Evolutionary conservation across 202 grass and related monocot species (phyloP).

Genomic region (Thinopyrum obtusiflorum): DNA sequence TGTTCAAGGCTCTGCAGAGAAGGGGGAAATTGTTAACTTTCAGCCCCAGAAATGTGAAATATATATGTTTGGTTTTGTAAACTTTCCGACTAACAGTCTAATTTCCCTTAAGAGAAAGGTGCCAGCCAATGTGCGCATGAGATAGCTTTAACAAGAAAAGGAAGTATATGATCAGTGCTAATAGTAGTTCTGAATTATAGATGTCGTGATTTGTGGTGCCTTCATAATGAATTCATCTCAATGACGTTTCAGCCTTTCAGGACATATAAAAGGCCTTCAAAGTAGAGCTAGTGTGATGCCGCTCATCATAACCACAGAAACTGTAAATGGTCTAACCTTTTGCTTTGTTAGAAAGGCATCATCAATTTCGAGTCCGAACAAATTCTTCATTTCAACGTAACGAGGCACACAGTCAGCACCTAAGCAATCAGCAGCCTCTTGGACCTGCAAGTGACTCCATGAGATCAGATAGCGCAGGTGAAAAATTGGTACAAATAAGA

Average conservation of each 20-base stretch:
- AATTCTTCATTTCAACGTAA: conserved; percentile 73
- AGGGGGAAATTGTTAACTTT: neutral
- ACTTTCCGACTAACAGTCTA: neutral
- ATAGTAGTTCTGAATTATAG: neutral
- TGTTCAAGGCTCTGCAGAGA: conserved; percentile 42
- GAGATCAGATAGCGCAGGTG: neutral
- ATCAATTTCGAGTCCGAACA: conserved; percentile 71
- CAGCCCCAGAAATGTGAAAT: neutral
- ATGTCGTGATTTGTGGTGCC: neutral
- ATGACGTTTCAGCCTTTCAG: neutral
- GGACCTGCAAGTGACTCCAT: conserved; percentile 52
- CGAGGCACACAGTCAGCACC: conserved; percentile 77
- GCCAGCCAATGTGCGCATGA: neutral
- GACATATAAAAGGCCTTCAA: neutral
- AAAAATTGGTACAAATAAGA: neutral
- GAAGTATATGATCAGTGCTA: neutral
- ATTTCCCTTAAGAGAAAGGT: neutral
- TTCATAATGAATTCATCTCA: neutral
- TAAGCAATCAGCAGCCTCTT: conserved; percentile 93
- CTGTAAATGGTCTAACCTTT: conserved; percentile 49
- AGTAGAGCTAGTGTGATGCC: neutral
- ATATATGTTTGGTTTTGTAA: neutral
- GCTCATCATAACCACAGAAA: conserved; percentile 7
- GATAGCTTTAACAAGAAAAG: neutral
- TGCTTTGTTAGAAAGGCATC: conserved; percentile 51